Conservation (phyloP, 768 basidiomycete species). For the Xerocomellus intermedius region DNA sequence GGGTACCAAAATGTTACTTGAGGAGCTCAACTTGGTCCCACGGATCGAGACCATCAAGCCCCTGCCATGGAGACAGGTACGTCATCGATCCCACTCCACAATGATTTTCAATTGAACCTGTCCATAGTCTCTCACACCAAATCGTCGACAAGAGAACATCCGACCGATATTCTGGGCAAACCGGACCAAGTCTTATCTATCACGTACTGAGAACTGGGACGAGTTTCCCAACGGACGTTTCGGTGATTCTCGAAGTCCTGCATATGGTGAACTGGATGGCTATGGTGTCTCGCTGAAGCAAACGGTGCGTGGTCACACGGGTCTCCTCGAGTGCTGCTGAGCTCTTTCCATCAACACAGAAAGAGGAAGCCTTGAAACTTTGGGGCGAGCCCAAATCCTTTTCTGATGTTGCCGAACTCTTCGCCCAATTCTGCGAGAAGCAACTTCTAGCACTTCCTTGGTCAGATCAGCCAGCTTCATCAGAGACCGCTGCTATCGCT, state of each 20-base stretch:
- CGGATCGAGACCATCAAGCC: slow-evolving; percentile 91
- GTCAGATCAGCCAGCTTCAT: slow-evolving; percentile 87
- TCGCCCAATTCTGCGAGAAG: slow-evolving; percentile 78
- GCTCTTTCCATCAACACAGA: slow-evolving; percentile 48
- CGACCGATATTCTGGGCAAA: slow-evolving; percentile 99
- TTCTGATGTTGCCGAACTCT: slow-evolving; percentile 68
- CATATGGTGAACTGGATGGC: slow-evolving; percentile 96
- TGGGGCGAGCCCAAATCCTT: slow-evolving; percentile 81
- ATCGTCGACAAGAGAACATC: slow-evolving; percentile 85
- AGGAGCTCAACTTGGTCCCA: slow-evolving; percentile 87
- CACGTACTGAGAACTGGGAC: slow-evolving; percentile 98
- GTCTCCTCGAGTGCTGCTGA: slow-evolving; percentile 1
- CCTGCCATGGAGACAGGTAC: slow-evolving; percentile 93
- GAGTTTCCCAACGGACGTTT: slow-evolving; percentile 99
- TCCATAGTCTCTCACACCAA: slow-evolving; percentile 83
- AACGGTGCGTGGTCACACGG: slow-evolving; percentile 48
- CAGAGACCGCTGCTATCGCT: slow-evolving; percentile 81
- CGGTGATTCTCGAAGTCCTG: slow-evolving; percentile 95
- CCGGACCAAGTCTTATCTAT: slow-evolving; percentile 90
- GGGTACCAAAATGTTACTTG: slow-evolving; percentile 91
- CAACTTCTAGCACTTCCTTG: slow-evolving; percentile 83
- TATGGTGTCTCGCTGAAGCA: slow-evolving; percentile 94
- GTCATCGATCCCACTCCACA: slow-evolving; percentile 14
- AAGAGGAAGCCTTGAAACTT: slow-evolving; percentile 79
- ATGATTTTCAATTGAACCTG: slow-evolving; percentile 4